phyloP scores from a whole-genome alignment of 2,329 filamentous ascomycete species.

The Colletotrichum eremochloae region DNA sequence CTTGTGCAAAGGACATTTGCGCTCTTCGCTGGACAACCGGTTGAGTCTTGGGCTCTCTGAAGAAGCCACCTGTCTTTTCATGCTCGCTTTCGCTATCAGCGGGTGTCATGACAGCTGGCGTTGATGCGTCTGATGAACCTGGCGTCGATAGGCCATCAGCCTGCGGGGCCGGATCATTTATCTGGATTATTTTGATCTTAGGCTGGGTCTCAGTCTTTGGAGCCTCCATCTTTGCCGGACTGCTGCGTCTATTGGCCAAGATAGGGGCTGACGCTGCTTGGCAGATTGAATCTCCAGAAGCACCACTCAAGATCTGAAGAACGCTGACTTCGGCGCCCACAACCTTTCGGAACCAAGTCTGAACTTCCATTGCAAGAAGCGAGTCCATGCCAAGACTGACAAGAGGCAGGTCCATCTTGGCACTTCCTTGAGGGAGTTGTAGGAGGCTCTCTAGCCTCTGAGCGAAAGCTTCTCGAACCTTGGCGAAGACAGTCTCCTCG shows the following conservation, averaged over 20 bases:
- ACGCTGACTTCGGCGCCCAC: constrained; percentile 12
- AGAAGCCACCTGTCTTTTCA: neutral
- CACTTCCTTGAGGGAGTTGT: neutral
- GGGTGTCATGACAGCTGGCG: neutral
- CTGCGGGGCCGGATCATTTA: too few relatives aligned
- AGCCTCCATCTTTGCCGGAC: neutral
- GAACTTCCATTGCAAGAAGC: constrained; percentile 7
- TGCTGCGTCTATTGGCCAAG: neutral
- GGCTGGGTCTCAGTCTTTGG: neutral
- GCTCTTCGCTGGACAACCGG: neutral
- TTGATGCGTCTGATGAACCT: neutral
- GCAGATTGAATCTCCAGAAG: constrained; percentile 9
- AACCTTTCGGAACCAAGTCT: constrained; percentile 18
- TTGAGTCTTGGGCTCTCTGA: neutral
- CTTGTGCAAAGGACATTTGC: constrained; percentile 56
- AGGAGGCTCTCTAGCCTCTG: constrained; percentile 23
- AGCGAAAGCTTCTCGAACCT: constrained; percentile 2
- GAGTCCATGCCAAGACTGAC: constrained; percentile 12
- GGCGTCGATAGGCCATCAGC: too few relatives aligned
- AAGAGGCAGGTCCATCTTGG: constrained; percentile 17
- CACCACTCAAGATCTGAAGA: constrained; percentile 7
- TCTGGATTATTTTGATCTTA: too few relatives aligned
- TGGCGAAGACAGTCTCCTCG: constrained; percentile 5
- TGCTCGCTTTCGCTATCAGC: neutral
- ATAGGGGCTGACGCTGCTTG: neutral